A percentile compares a stretch with the other conserved stretches of the same genome.
phyloP scores from a whole-genome alignment of 2,329 filamentous ascomycete genomes.

The Scytalidium sp. region DNA sequence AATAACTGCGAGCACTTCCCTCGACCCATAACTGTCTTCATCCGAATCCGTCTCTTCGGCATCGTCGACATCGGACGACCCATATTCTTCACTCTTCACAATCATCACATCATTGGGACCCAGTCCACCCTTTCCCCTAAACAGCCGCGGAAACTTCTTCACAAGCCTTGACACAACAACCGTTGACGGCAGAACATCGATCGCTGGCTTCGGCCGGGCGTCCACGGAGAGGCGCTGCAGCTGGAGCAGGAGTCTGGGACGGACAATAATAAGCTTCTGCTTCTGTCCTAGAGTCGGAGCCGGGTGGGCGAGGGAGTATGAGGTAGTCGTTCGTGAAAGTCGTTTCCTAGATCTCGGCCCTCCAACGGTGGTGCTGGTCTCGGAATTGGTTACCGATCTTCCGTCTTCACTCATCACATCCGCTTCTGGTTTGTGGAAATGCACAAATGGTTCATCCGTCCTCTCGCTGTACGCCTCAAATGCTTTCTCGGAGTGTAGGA shows the following conservation, averaged over 20 bases:
- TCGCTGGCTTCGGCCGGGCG: slow-evolving; percentile 61
- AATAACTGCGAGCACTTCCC: slow-evolving; percentile 65
- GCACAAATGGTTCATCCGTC: slow-evolving; percentile 18
- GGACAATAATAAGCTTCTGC: slow-evolving; percentile 57
- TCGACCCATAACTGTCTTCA: slow-evolving; percentile 46
- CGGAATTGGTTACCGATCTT: slow-evolving; percentile 26
- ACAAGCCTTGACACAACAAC: slow-evolving; percentile 57
- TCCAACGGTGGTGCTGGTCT: slow-evolving; percentile 19
- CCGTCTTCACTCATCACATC: slow-evolving; percentile 29
- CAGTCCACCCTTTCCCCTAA: slow-evolving; percentile 60
- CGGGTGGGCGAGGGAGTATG: slow-evolving; percentile 66
- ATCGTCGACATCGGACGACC: slow-evolving; percentile 42
- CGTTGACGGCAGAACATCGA: slow-evolving; percentile 73
- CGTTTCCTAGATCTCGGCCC: slow-evolving; percentile 39
- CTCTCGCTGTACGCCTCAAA: slow-evolving; percentile 21
- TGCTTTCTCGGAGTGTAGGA: slow-evolving; percentile 16
- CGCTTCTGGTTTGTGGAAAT: slow-evolving; percentile 23
- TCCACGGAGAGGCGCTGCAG: slow-evolving; percentile 63
- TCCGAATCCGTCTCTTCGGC: slow-evolving; percentile 52
- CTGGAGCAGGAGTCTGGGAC: slow-evolving; percentile 68
- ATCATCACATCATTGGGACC: slow-evolving; percentile 69
- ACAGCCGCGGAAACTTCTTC: slow-evolving; percentile 61
- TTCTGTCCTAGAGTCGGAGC: slow-evolving; percentile 55
- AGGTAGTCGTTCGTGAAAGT: slow-evolving; percentile 53
- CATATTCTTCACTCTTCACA: slow-evolving; percentile 68